Evolutionary conservation across 768 basidiomycete genomes (phyloP).

Genomic region (Dictyophora rubrovolvata): DNA sequence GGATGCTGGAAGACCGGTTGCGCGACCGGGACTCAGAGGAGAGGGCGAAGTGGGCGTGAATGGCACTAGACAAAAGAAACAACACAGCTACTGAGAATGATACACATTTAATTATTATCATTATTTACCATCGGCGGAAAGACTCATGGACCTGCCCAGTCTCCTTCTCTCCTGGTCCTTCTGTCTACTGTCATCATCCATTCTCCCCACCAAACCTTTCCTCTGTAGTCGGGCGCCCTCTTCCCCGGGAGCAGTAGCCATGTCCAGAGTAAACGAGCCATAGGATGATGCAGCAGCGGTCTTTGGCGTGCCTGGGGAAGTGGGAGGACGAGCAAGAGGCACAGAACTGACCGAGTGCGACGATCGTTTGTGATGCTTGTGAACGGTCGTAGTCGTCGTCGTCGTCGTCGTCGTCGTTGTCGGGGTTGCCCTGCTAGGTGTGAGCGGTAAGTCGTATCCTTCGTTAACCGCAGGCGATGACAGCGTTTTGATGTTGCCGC

Average conservation of each 20-base stretch:
- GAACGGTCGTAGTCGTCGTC: neutral
- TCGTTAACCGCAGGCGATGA: neutral
- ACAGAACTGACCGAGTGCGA: slow-evolving; percentile 79
- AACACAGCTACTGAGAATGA: neutral
- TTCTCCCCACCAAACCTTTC: neutral
- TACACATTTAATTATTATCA: neutral
- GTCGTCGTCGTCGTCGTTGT: slow-evolving; percentile 15
- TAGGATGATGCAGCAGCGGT: slow-evolving; percentile 38
- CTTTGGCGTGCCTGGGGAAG: slow-evolving; percentile 59
- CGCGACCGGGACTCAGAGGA: slow-evolving; percentile 1
- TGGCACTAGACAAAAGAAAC: neutral
- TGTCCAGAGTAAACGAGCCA: slow-evolving; percentile 30
- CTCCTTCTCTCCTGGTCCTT: neutral
- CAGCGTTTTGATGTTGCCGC: slow-evolving; percentile 17
- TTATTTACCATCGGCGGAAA: neutral
- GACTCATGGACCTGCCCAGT: neutral
- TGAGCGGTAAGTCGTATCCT: neutral
- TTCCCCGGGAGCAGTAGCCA: slow-evolving; percentile 24
- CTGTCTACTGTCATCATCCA: neutral
- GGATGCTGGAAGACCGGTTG: slow-evolving; percentile 15
- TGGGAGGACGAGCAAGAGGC: slow-evolving; percentile 71
- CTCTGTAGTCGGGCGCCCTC: neutral
- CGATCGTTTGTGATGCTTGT: slow-evolving; percentile 46
- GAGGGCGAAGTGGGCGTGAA: slow-evolving; percentile 7
- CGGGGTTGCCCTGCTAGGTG: neutral